A percentile compares a stretch with the other conserved stretches of the same genome.
These are phyloP conservation scores for Elongisporangium anandrum DNA, from an alignment of 352 stramenopile genomes.

Conservation along the genomic window DNA sequence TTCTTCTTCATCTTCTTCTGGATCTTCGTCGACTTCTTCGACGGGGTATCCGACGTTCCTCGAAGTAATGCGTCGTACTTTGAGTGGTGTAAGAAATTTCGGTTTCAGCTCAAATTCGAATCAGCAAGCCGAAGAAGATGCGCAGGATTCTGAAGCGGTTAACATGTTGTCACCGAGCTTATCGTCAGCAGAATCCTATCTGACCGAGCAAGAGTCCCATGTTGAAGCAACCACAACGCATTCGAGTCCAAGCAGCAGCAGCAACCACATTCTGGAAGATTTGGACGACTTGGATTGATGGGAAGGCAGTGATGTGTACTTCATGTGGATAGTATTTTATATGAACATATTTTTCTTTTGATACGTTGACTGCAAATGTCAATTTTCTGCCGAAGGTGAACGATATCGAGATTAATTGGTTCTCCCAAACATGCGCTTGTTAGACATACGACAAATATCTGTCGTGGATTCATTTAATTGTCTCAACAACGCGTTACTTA, in stretches of 20 bases:
- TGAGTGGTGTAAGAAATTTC: slow-evolving; percentile 36
- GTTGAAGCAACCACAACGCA: neutral
- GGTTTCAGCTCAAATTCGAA: slow-evolving; percentile 15
- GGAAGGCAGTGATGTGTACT: neutral
- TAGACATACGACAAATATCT: no score
- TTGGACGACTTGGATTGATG: slow-evolving; percentile 65
- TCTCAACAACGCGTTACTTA: no score
- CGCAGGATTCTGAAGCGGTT: neutral
- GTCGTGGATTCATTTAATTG: no score
- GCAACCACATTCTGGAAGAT: slow-evolving; percentile 47
- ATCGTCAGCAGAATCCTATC: slow-evolving; percentile 21
- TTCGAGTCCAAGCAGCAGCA: slow-evolving; percentile 13
- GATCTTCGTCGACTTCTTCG: slow-evolving; percentile 22
- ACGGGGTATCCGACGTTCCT: slow-evolving; percentile 36
- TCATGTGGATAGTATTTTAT: neutral
- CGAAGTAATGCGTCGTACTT: slow-evolving; percentile 43
- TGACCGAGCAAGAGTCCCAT: neutral
- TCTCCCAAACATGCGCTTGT: no score
- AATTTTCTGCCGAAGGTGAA: no score
- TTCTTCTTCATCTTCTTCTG: slow-evolving; percentile 19
- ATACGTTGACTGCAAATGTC: neutral
- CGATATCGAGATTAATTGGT: no score
- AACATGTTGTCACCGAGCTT: neutral
- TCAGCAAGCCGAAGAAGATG: neutral
- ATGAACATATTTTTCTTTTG: no score